Evolutionary conservation across 192 early-diverging fungal genomes (phyloP), one percentile per base, ranked within the genome.

Genomic region (Helicostylum pulchrum): DNA sequence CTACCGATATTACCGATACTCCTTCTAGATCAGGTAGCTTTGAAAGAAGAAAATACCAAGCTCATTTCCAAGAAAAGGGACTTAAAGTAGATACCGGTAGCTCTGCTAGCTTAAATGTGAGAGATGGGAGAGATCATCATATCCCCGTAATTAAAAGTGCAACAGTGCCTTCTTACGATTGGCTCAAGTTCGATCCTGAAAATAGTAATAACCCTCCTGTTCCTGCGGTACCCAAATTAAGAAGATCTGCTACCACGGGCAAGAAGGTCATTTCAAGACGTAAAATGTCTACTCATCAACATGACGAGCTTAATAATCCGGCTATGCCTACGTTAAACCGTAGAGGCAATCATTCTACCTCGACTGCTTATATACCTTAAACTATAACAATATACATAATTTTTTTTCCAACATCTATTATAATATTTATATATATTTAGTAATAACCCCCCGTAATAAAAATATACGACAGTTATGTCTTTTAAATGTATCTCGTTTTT

Each of bases 171-270:
- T 39, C 61, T 17, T 49, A 49, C 31, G 48, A 51, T 15, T 62
- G 61, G 61, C 31, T 62, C 20, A 48, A 62, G 4, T 36, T 17
- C 34, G 61, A 62, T 51, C 61, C 61, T 39, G 61, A 62, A 39
- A 39, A 26, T 26, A 21, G 34, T 7, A 49, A 49, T 23, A 21
- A 20, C 12, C 4, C 26, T 31, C 30, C 61, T 51, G 48, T 62
- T 17, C 61, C 61, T 14, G 36, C 36, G 36, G 57, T 59, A 43
- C 57, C 57, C 14, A 43, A 45, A 26, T 45, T 59, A 7, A 39
- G 43, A 23, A 59, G 57, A 45, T 59, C 57, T 7, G 36, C 42
- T 43, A 59, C 57, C 20, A 59, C 57, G 14, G 57, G 57, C 0
- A 59, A 5, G 43, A 59, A 59, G 43, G 31, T 56, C 3, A 34